Percentiles rank a stretch among this genome's conserved stretches.
Evolutionary conservation across 129 eudicot genomes (phyloP).

Genomic region (Chrysanthemum lavandulifolium): DNA sequence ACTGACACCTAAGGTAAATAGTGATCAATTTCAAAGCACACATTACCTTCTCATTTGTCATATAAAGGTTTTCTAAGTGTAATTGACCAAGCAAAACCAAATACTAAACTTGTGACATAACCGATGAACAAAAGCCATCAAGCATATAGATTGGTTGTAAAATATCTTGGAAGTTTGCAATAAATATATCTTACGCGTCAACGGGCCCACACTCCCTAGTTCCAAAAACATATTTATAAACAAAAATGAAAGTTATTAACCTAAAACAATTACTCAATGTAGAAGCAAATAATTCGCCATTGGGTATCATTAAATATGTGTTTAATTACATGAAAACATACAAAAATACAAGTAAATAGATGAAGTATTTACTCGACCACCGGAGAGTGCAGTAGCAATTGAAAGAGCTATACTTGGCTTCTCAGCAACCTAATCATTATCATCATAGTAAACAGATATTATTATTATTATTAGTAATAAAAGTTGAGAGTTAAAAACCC

Average conservation of each 20-base stretch:
- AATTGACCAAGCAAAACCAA: constrained; percentile 2
- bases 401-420: constrained; percentile 91
- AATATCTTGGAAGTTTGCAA: no score
- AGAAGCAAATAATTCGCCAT: no score
- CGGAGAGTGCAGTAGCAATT: constrained; percentile 81
- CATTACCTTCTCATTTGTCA: not conserved
- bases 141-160: not conserved
- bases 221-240: not conserved
- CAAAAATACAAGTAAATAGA: not conserved
- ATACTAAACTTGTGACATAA: not conserved
- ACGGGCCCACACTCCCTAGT: no score
- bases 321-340: not conserved
- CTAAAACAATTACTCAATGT: no score
- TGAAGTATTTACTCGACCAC: constrained; percentile 60
- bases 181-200: no score
- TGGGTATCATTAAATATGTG: no score
- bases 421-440: constrained; percentile 72
- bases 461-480: not conserved
- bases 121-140: not conserved
- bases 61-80: not conserved
- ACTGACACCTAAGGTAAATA: constrained; percentile 8
- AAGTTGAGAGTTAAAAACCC: not conserved
- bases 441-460: not conserved
- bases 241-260: no score
- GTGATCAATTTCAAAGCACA: not conserved